Evolutionary conservation across 257 asterid genomes (phyloP).

Genomic region (Scutellaria galericulata): DNA sequence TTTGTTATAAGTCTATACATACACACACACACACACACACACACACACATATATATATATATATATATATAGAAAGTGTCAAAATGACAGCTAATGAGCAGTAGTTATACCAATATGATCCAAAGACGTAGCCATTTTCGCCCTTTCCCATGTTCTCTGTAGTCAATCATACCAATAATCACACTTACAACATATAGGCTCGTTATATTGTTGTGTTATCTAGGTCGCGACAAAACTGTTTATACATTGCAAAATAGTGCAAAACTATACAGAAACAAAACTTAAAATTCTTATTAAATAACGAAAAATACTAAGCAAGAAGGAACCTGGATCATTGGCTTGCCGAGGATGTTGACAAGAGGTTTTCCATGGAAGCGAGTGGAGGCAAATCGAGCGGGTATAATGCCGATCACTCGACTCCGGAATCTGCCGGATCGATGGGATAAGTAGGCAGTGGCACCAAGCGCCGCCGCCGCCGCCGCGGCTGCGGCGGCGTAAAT

Average conservation of each 20-base stretch:
- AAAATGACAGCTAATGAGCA: background rate
- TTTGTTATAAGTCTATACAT: background rate
- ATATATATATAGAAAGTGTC: background rate
- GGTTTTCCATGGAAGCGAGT: slow-evolving; percentile 90
- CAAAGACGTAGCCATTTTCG: slow-evolving; percentile 71
- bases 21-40: too few species aligned
- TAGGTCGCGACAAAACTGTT: background rate
- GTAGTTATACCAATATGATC: slow-evolving; percentile 69
- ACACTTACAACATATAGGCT: background rate
- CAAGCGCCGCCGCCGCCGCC: slow-evolving; percentile 62
- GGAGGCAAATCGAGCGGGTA: slow-evolving; percentile 96
- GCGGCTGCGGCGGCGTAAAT: slow-evolving; percentile 67
- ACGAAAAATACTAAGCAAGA: background rate
- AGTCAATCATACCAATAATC: slow-evolving; percentile 35
- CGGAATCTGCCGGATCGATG: slow-evolving; percentile 67
- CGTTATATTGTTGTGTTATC: background rate
- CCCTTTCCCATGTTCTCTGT: slow-evolving; percentile 98
- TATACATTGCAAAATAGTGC: background rate
- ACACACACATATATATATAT: too few species aligned
- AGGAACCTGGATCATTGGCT: slow-evolving; percentile 94
- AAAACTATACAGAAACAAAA: background rate
- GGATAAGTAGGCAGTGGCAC: slow-evolving; percentile 59
- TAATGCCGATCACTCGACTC: slow-evolving; percentile 81
- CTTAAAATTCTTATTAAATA: background rate
- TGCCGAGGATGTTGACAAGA: slow-evolving; percentile 84